Evolutionary conservation across 192 early-diverging fungal species (phyloP), one percentile per base, ranked within the genome.

Genomic region (Coemansia sp.): DNA sequence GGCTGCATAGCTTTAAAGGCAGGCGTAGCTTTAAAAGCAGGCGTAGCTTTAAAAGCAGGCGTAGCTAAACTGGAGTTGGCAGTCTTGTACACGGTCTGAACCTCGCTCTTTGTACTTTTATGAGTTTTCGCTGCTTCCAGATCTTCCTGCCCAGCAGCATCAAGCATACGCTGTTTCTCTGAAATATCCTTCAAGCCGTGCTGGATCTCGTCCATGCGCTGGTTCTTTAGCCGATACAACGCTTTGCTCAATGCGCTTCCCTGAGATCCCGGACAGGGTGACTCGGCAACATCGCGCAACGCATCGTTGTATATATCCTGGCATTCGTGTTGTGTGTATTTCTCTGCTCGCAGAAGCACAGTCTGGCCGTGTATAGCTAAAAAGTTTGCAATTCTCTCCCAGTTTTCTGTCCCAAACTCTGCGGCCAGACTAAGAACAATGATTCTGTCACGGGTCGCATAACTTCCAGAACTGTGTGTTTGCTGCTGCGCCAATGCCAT

Each of bases 391-490:
- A 69, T 59, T 28, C 28, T 56, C 15, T 23, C 59, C 76, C 76
- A 78, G 46, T 51, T 60, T 21, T 56, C 52, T 10, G 63, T 60
- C 42, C 70, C 76, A 7, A 66, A 48, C 10, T 54, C 50, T 21
- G 54, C 67, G 3, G 46, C 70, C 9, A 78, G 52, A 28, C 70
- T 66, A n/a, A 78, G 70, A 5, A 78, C 56, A 25, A 46, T 53
- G 17, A 78, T 59, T 23, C 48, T 72, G 60, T 78, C 75, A 51
- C 63, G 70, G 23, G 66, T 68, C 25, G 75, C 54, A 61, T 52
- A 72, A 26, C 21, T 40, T 51, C 46, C 49, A 15, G 51, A n/a
- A 38, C 34, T 21, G 8, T 20, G 21, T 12, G 12, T 24, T n/a
- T 42, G 15, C 23, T 7, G 17, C 17, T 26, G 17, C 17, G 58